Percentiles rank a stretch among this genome's conserved stretches.
Conservation (phyloP, 495 filamentous ascomycete genomes). For the Penicillium herquei region DNA sequence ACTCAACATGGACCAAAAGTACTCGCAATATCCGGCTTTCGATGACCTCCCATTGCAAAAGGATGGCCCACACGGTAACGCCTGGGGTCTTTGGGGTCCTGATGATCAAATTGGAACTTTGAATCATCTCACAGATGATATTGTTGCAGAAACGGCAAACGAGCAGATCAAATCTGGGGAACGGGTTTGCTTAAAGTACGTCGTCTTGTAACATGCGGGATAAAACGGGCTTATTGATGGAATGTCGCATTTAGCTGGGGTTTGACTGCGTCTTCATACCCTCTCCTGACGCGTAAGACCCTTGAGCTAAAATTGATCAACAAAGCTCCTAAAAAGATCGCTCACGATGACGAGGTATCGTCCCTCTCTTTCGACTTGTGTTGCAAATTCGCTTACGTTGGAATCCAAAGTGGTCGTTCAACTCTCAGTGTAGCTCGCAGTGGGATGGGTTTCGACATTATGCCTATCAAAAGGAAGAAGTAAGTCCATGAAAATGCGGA, state of each 20-base stretch:
- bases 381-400: background rate
- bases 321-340: background rate
- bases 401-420: constrained; percentile 7
- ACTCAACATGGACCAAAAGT: too few relatives aligned
- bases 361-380: too few relatives aligned
- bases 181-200: background rate
- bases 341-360: constrained; percentile 5
- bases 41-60: background rate
- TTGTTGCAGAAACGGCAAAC: constrained; percentile 2
- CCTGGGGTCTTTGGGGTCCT: constrained; percentile 3
- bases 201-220: background rate
- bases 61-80: constrained; percentile 3
- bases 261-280: constrained; percentile 1
- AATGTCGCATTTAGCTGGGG: background rate
- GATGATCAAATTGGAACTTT: constrained; percentile 4
- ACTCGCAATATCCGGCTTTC: constrained; percentile 2
- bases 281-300: background rate
- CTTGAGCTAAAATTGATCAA: background rate
- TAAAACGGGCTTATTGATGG: background rate
- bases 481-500: background rate
- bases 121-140: constrained; percentile 3
- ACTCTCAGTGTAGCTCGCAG: constrained; percentile 46
- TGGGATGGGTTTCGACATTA: constrained; percentile 52
- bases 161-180: constrained; percentile 2
- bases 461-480: constrained; percentile 32